Conservation (phyloP, 2,329 filamentous ascomycete species). For the Bretziella fagacearum region DNA sequence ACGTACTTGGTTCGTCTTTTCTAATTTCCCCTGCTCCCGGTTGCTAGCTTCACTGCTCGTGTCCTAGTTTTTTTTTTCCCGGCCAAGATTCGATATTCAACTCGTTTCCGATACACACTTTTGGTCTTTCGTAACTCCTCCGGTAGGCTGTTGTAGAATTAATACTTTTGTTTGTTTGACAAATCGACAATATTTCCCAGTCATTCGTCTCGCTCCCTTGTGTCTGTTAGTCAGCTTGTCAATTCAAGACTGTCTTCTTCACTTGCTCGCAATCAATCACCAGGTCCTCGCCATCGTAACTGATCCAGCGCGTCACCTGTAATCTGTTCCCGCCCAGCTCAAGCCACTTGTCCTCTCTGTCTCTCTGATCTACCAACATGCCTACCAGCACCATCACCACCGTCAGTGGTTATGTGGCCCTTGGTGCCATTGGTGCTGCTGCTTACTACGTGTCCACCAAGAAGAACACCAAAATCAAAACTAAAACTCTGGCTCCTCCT, state of each 20-base stretch:
- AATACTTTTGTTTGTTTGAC: neutral
- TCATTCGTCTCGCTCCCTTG: neutral
- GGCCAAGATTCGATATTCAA: neutral
- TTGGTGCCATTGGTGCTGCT: constrained; percentile 23
- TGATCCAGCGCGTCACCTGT: neutral
- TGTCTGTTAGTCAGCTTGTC: neutral
- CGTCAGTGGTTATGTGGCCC: constrained; percentile 23
- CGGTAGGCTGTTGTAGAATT: constrained; percentile 1
- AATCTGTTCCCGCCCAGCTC: neutral
- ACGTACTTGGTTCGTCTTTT: constrained; percentile 3
- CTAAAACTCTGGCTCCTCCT: constrained; percentile 2
- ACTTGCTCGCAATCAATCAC: neutral
- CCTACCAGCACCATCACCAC: constrained; percentile 18
- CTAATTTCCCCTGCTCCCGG: constrained; percentile 7
- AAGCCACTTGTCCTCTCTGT: neutral
- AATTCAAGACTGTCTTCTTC: neutral
- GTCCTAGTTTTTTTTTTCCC: constrained; percentile 1
- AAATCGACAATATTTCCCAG: neutral
- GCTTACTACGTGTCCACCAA: constrained; percentile 19
- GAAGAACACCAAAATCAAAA: neutral
- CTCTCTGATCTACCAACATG: constrained; percentile 9
- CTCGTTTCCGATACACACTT: neutral
- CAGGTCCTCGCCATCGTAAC: neutral
- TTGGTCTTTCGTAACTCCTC: constrained; percentile 6
- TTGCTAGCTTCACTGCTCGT: neutral